Evolutionary conservation across 2,329 filamentous ascomycete genomes (phyloP).

Genomic region (Alternaria triticimaculans): DNA sequence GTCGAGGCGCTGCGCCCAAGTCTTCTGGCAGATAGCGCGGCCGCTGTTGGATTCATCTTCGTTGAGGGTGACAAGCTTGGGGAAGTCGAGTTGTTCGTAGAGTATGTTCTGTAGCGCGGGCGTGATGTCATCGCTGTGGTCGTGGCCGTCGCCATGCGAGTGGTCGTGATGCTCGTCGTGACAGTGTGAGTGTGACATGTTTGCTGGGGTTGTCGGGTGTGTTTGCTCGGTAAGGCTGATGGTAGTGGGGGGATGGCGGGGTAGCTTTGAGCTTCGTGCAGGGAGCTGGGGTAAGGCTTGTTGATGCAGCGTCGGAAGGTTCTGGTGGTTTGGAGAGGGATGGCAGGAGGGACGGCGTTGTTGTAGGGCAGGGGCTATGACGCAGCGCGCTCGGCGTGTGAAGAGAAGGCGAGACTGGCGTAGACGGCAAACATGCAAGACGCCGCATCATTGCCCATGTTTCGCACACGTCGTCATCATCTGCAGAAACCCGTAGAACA

Average conservation of each 20-base stretch:
- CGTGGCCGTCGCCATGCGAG: constrained; percentile 61
- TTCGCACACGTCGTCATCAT: constrained; percentile 27
- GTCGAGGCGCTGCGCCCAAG: constrained; percentile 81
- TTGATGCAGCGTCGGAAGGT: background rate
- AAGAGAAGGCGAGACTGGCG: constrained; percentile 7
- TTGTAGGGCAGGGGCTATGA: constrained; percentile 3
- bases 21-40: constrained; percentile 81
- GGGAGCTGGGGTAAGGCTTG: background rate
- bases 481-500: background rate
- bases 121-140: constrained; percentile 90
- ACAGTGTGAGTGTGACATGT: constrained; percentile 16
- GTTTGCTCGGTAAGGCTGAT: constrained; percentile 10
- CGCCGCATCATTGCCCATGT: constrained; percentile 7
- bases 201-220: constrained; percentile 3
- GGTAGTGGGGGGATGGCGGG: constrained; percentile 32
- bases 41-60: constrained; percentile 74
- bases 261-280: constrained; percentile 29
- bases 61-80: constrained; percentile 83
- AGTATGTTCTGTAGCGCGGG: constrained; percentile 90
- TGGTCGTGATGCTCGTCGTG: constrained; percentile 41
- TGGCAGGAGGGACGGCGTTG: background rate
- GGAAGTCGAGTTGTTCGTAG: constrained; percentile 91
- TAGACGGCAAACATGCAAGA: constrained; percentile 7
- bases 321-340: background rate
- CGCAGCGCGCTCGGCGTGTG: background rate